Evolutionary conservation across 192 early-diverging fungal species (phyloP), one percentile per base, ranked within the genome.

Genomic region (Backusella macrospora): DNA sequence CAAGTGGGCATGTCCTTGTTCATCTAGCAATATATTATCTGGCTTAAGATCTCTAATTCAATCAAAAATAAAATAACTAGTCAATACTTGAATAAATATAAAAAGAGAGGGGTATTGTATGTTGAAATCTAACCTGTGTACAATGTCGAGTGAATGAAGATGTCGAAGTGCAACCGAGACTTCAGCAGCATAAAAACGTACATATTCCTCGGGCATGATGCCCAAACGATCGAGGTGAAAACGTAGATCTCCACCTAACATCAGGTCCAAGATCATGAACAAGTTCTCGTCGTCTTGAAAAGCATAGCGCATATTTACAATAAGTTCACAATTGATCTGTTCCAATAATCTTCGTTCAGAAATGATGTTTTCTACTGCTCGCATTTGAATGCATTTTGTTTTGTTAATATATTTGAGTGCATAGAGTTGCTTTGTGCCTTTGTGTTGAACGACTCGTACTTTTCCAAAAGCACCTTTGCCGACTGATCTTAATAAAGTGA

Each of bases 401-500:
- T 98, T 98, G 86, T 94, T 95, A 86, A 98, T 98, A 78, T 97
- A 97, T 83, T 98, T 98, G 45, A 98, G 88, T 23, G 96, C 96
- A 63, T 92, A 98, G 34, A 94, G 82, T 68, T 88, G 82, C 74
- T 92, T 91, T 0, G 92, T 90, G 14, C 83, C 83, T 73, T 91
- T 95, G 79, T 96, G 95, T 79, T 97, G 92, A 5, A 96, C 96
- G 0, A 99, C 94, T 26, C 95, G 92, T 52, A 96, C 92, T 87
- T 91, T 99, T 66, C 97, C 97, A 80, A 99, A 99, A 4, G 96
- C 95, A 7, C 97, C 97, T 71, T 95, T 95, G 9, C 97, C 97
- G 37, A 99, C 94, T 13, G 91, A 92, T 43, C 96, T 88, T 48
- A 96, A 81, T 48, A 99, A 86, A 48, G 93, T 89, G 77, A 99